Percentiles rank a stretch among this genome's conserved stretches.
These are phyloP conservation scores for Trichothecium roseum DNA, from an alignment of 2,329 filamentous ascomycete species.

Conservation along the genomic window DNA sequence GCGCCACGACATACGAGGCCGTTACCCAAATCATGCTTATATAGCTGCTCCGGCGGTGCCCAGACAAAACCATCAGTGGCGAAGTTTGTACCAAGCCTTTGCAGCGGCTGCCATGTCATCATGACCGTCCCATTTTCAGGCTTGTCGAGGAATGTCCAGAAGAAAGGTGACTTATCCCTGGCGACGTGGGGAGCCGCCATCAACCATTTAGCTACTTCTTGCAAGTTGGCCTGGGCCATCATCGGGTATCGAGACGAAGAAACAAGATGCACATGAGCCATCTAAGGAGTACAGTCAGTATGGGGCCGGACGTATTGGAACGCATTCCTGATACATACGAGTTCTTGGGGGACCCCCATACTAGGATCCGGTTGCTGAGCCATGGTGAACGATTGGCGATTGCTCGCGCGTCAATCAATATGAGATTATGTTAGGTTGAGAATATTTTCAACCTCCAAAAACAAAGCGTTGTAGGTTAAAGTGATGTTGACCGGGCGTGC, in stretches of 20 bases:
- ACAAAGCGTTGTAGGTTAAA: too few relatives aligned
- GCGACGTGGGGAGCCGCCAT: conserved; percentile 76
- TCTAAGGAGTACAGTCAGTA: conserved; percentile 31
- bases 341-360: conserved; percentile 29
- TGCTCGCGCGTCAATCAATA: too few relatives aligned
- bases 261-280: conserved; percentile 82
- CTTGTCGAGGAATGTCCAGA: conserved; percentile 82
- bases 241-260: conserved; percentile 74
- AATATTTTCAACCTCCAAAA: too few relatives aligned
- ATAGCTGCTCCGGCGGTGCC: conserved; percentile 70
- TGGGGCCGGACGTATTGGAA: conserved; percentile 5
- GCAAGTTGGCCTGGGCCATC: conserved; percentile 58
- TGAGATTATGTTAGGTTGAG: too few relatives aligned
- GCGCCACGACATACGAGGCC: conserved; percentile 34
- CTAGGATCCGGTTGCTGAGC: conserved; percentile 31
- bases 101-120: conserved; percentile 78
- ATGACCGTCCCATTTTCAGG: conserved; percentile 75
- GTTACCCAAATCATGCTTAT: conserved; percentile 60
- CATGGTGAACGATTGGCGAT: conserved; percentile 15
- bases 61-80: conserved; percentile 90
- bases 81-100: conserved; percentile 61
- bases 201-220: conserved; percentile 75
- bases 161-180: conserved; percentile 75
- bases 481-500: too few relatives aligned
- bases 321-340: conserved; percentile 17